phyloP scores from a whole-genome alignment of 2,329 filamentous ascomycete genomes.

The Pseudogymnoascus sp. region DNA sequence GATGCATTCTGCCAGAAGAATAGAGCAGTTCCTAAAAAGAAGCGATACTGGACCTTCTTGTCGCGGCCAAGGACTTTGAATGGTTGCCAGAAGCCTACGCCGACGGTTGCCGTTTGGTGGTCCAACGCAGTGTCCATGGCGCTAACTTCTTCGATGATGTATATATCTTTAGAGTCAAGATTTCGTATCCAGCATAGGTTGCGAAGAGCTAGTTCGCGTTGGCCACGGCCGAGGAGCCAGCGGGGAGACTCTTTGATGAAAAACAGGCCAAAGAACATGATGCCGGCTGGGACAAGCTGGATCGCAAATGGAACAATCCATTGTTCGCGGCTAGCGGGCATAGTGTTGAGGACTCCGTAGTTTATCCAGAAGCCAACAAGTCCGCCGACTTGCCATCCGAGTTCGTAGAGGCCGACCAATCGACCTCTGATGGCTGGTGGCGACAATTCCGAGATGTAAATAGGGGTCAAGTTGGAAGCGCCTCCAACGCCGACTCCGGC shows the following conservation, averaged over 20 bases:
- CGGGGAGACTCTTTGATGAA: constrained; percentile 61
- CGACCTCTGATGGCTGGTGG: constrained; percentile 59
- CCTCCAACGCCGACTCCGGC: constrained; percentile 59
- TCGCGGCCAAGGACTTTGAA: constrained; percentile 51
- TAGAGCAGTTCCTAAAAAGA: constrained; percentile 66
- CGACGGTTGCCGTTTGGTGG: constrained; percentile 54
- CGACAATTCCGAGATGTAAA: constrained; percentile 54
- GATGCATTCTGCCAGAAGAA: constrained; percentile 75
- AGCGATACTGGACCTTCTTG: constrained; percentile 58
- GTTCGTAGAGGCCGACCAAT: constrained; percentile 60
- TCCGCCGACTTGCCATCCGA: constrained; percentile 59
- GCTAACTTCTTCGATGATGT: constrained; percentile 67
- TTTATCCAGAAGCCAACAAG: constrained; percentile 61
- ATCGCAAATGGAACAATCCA: constrained; percentile 59
- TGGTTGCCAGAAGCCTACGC: constrained; percentile 68
- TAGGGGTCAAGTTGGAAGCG: constrained; percentile 56
- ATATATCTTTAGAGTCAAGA: constrained; percentile 48
- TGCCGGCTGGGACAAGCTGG: constrained; percentile 59
- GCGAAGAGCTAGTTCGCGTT: constrained; percentile 51
- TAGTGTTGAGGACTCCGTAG: constrained; percentile 50
- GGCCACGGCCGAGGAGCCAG: constrained; percentile 60
- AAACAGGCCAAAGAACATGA: constrained; percentile 53
- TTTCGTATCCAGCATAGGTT: constrained; percentile 61
- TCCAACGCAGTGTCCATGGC: constrained; percentile 66
- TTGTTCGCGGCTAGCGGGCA: constrained; percentile 43